Percentiles rank a stretch among this genome's conserved stretches.
Conservation (phyloP, 108 stramenopile genomes). For the Cyclotella choctawhatcheeana region DNA sequence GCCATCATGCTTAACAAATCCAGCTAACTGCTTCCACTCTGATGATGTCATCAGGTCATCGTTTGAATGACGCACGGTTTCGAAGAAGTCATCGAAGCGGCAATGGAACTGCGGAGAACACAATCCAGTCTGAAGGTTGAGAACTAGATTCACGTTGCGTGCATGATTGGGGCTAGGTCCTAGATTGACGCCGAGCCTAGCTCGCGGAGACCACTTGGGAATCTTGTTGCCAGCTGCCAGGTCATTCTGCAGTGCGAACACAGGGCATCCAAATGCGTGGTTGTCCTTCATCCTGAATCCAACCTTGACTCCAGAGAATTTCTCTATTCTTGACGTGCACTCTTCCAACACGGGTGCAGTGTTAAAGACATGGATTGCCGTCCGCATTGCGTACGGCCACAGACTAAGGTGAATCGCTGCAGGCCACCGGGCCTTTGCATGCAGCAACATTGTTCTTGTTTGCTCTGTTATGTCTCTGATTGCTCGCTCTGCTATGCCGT, state of each 20-base stretch:
- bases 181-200: not conserved
- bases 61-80: not conserved
- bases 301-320: not conserved
- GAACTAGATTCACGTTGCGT: conserved; percentile 2
- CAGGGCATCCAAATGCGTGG: conserved; percentile 1
- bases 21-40: not conserved
- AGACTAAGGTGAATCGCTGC: not conserved
- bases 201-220: conserved; percentile 6
- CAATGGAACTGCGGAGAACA: conserved; percentile 5
- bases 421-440: not conserved
- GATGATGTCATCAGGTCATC: not conserved
- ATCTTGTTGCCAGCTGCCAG: conserved; percentile 7
- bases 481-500: not conserved
- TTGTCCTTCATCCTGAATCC: conserved; percentile 4
- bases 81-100: conserved; percentile 10
- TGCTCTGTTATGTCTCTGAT: conserved; percentile 4
- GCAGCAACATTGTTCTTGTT: not conserved
- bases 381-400: conserved; percentile 3
- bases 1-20: not conserved
- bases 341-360: not conserved
- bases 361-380: not conserved
- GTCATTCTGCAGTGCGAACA: not conserved
- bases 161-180: not conserved
- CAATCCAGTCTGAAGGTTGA: not conserved
- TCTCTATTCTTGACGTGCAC: not conserved